These are phyloP conservation scores for Lablab purpureus DNA, from an alignment of 306 rosid genomes.

Conservation along the genomic window DNA sequence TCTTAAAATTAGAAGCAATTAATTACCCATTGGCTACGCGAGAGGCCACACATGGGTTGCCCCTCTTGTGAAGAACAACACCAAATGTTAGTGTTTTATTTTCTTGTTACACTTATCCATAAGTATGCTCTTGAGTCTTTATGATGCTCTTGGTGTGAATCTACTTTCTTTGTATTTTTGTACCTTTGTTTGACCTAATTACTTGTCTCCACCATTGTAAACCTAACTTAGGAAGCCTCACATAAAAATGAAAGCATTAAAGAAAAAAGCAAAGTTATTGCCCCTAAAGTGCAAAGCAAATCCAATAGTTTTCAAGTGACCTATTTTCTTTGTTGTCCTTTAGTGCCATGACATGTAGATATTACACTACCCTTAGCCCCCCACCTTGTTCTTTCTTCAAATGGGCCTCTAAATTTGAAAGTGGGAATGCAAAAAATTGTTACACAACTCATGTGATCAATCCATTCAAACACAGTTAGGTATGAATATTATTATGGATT, in stretches of 20 bases:
- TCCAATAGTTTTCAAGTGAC: not conserved
- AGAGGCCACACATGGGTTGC: conserved; percentile 26
- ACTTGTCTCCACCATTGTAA: not conserved
- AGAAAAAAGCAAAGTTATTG: conserved; percentile 36
- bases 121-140: not conserved
- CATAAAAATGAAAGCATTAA: not conserved
- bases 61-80: not conserved
- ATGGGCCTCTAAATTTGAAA: too few species aligned
- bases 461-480: conserved; percentile 37
- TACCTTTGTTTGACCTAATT: conserved; percentile 6
- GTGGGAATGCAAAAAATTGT: too few species aligned
- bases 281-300: conserved; percentile 28
- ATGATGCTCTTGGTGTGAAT: conserved; percentile 10
- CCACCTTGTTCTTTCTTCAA: not conserved
- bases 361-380: conserved; percentile 4
- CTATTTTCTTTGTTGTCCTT: not conserved
- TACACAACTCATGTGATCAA: conserved; percentile 13
- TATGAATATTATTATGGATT: not conserved
- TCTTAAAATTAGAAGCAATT: not conserved
- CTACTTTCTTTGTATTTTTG: conserved; percentile 16
- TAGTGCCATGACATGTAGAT: conserved; percentile 31
- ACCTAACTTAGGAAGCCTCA: not conserved
- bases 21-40: conserved; percentile 15
- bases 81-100: conserved; percentile 32
- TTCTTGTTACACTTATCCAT: not conserved